Evolutionary conservation across 495 filamentous ascomycete species (phyloP).

Genomic region (Lentithecium fluviatile): DNA sequence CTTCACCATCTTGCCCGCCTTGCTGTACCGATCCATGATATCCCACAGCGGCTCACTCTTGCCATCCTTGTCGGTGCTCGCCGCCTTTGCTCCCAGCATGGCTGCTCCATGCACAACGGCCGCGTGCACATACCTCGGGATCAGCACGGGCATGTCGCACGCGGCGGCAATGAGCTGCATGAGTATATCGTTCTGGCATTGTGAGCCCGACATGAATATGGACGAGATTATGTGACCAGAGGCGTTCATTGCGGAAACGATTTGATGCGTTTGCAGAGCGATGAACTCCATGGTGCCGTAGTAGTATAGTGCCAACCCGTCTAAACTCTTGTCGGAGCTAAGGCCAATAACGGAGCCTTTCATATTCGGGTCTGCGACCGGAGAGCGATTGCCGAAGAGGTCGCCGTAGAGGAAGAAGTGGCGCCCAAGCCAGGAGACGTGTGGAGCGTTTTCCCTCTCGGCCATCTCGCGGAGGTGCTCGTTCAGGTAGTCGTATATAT

Average conservation of each 20-base stretch:
- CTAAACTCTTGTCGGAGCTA: constrained; percentile 76
- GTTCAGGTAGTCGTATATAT: constrained; percentile 94
- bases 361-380: constrained; percentile 90
- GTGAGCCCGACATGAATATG: constrained; percentile 97
- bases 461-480: constrained; percentile 76
- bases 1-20: constrained; percentile 79
- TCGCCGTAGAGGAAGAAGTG: constrained; percentile 99
- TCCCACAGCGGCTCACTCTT: constrained; percentile 84
- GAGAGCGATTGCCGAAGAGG: constrained; percentile 94
- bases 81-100: constrained; percentile 95
- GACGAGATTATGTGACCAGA: constrained; percentile 68
- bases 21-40: constrained; percentile 97
- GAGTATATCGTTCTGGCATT: constrained; percentile 91
- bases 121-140: constrained; percentile 87
- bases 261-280: constrained; percentile 91
- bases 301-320: constrained; percentile 86
- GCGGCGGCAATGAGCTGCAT: constrained; percentile 88
- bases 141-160: constrained; percentile 86
- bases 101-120: constrained; percentile 96
- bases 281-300: constrained; percentile 97
- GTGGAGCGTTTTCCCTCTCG: constrained; percentile 64
- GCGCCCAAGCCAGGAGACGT: constrained; percentile 77
- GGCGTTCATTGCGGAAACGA: constrained; percentile 63
- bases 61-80: constrained; percentile 62
- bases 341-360: constrained; percentile 82